phyloP scores from a whole-genome alignment of 768 basidiomycete genomes.

The Podaxis pistillaris region DNA sequence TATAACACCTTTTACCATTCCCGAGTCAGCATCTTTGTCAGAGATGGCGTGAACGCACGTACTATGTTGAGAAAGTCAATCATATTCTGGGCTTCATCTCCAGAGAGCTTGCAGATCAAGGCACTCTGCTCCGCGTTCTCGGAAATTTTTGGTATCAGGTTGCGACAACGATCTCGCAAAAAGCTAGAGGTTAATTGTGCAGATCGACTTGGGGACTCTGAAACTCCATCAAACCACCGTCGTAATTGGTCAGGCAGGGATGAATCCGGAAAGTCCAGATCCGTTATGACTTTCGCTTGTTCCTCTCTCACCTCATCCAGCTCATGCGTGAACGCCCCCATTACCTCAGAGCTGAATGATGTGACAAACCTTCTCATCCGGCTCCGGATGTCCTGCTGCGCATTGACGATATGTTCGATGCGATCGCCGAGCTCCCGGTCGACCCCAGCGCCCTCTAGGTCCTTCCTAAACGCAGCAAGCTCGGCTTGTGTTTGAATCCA shows the following conservation, averaged over 20 bases:
- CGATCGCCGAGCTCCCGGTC: neutral
- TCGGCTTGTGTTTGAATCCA: constrained; percentile 15
- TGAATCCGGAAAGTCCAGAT: neutral
- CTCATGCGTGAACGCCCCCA: neutral
- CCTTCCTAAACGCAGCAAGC: neutral
- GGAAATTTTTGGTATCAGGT: neutral
- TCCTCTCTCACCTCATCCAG: neutral
- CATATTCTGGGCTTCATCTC: neutral
- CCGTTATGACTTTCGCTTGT: neutral
- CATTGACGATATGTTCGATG: neutral
- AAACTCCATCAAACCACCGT: neutral
- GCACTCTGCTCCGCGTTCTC: neutral
- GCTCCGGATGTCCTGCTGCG: neutral
- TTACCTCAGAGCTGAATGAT: neutral
- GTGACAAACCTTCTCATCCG: neutral
- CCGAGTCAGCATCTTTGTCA: neutral
- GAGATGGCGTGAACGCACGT: neutral
- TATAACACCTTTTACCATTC: neutral
- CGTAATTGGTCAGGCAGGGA: neutral
- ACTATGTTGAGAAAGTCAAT: neutral
- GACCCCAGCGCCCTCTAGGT: neutral
- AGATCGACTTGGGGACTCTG: neutral
- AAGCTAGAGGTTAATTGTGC: neutral
- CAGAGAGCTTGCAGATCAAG: neutral
- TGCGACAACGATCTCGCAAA: neutral